A percentile compares a stretch with the other conserved stretches of the same genome.
Evolutionary conservation across 2,329 filamentous ascomycete genomes (phyloP).

Genomic region (Zalaria sp.): DNA sequence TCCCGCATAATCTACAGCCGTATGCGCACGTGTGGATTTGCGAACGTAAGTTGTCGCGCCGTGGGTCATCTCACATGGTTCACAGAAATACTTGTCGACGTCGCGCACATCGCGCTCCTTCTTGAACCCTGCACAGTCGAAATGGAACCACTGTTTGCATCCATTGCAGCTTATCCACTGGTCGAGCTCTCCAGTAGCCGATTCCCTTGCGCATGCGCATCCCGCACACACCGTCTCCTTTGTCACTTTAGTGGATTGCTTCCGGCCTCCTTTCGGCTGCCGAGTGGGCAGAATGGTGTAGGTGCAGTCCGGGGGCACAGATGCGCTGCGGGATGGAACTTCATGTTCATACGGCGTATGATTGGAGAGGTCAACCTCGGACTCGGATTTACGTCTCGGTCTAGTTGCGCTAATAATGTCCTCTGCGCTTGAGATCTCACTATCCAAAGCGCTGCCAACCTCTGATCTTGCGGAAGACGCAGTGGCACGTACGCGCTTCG

Average conservation of each 20-base stretch:
- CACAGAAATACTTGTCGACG: conserved; percentile 55
- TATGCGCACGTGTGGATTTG: conserved; percentile 50
- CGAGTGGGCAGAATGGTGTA: conserved; percentile 3
- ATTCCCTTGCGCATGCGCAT: conserved; percentile 41
- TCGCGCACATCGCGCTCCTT: conserved; percentile 49
- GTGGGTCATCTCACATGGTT: conserved; percentile 41
- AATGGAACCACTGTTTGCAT: conserved; percentile 56
- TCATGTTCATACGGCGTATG: too few relatives aligned
- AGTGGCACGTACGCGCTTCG: conserved; percentile 2
- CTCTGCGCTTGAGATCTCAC: not conserved
- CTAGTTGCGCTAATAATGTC: conserved; percentile 1
- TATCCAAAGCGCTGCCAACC: conserved; percentile 1
- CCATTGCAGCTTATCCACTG: conserved; percentile 56
- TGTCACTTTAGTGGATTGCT: conserved; percentile 8
- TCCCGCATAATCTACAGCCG: conserved; percentile 53
- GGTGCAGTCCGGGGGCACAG: conserved; percentile 4
- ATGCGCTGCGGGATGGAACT: too few relatives aligned
- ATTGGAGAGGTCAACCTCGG: not conserved
- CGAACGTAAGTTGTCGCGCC: conserved; percentile 53
- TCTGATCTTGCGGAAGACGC: conserved; percentile 1
- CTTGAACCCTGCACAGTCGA: conserved; percentile 51
- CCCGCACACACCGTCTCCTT: conserved; percentile 39
- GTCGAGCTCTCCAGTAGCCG: conserved; percentile 38
- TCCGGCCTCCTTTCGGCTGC: conserved; percentile 2
- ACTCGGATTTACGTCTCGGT: conserved; percentile 3